These are phyloP conservation scores for Yamadazyma ubonensis DNA, from an alignment of 805 yeast genomes.

Conservation along the genomic window DNA sequence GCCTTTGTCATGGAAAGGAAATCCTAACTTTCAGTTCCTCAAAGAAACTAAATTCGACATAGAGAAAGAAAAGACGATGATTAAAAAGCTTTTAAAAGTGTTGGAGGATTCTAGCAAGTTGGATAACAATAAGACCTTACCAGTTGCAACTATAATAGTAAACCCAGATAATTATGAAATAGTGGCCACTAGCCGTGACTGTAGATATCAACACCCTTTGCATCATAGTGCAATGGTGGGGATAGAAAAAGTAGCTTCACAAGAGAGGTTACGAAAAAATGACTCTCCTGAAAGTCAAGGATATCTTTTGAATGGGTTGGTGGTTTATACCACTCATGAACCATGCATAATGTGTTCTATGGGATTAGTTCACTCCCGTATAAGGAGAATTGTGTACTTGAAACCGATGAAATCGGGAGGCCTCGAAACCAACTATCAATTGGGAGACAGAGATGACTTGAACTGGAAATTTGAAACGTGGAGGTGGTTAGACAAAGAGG, in stretches of 20 bases:
- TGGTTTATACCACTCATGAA: slow-evolving; percentile 88
- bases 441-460: slow-evolving; percentile 71
- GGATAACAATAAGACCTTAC: slow-evolving; percentile 22
- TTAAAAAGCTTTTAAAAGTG: slow-evolving; percentile 12
- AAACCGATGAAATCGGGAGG: slow-evolving; percentile 40
- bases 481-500: slow-evolving; percentile 49
- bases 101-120: slow-evolving; percentile 6
- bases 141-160: slow-evolving; percentile 63
- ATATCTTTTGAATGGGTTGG: slow-evolving; percentile 74
- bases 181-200: slow-evolving; percentile 42
- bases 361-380: slow-evolving; percentile 92
- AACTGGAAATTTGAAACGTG: slow-evolving; percentile 89
- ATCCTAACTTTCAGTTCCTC: slow-evolving; percentile 71
- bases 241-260: slow-evolving; percentile 59
- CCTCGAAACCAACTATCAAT: slow-evolving; percentile 66
- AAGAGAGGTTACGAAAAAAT: slow-evolving; percentile 45
- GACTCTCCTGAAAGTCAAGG: slow-evolving; percentile 15
- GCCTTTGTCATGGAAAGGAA: slow-evolving; percentile 96
- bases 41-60: slow-evolving; percentile 55
- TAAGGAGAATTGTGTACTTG: slow-evolving; percentile 65
- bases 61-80: slow-evolving; percentile 33
- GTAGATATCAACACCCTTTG: slow-evolving; percentile 44
- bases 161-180: slow-evolving; percentile 47
- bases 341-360: slow-evolving; percentile 96
- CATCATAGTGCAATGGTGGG: slow-evolving; percentile 77